phyloP scores from a whole-genome alignment of 2,329 filamentous ascomycete genomes.

The Cytospora chrysosperma region DNA sequence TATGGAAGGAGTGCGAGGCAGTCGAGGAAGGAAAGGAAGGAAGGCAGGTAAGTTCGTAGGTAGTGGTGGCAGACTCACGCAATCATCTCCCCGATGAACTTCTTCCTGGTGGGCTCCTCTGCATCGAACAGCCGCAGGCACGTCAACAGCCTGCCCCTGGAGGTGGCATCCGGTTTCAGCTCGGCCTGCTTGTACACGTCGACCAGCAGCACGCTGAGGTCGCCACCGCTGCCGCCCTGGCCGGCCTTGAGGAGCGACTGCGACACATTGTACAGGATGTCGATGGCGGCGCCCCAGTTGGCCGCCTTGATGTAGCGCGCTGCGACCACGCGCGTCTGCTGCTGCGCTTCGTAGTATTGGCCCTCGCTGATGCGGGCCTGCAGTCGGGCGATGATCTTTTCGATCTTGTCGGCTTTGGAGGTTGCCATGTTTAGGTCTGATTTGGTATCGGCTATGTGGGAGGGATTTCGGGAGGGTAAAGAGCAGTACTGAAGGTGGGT shows the following conservation, averaged over 20 bases:
- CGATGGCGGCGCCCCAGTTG: constrained; percentile 82
- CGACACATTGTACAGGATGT: constrained; percentile 82
- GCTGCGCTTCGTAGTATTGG: constrained; percentile 96
- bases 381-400: constrained; percentile 63
- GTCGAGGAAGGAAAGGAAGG: not conserved
- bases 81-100: constrained; percentile 84
- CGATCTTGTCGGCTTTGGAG: constrained; percentile 46
- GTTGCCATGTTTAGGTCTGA: constrained; percentile 18
- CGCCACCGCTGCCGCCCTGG: constrained; percentile 91
- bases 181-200: constrained; percentile 90
- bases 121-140: constrained; percentile 77
- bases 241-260: constrained; percentile 84
- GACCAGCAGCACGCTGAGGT: constrained; percentile 81
- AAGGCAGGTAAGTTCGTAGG: not conserved
- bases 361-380: constrained; percentile 68
- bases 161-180: constrained; percentile 70
- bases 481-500: not conserved
- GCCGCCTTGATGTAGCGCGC: constrained; percentile 87
- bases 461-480: not conserved
- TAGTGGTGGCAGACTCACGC: constrained; percentile 48
- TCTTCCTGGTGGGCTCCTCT: constrained; percentile 88
- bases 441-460: not conserved
- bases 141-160: constrained; percentile 73
- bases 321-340: constrained; percentile 94
- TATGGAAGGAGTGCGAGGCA: not conserved